Conservation (phyloP, 805 yeast genomes). For the Limtongia smithiae region DNA sequence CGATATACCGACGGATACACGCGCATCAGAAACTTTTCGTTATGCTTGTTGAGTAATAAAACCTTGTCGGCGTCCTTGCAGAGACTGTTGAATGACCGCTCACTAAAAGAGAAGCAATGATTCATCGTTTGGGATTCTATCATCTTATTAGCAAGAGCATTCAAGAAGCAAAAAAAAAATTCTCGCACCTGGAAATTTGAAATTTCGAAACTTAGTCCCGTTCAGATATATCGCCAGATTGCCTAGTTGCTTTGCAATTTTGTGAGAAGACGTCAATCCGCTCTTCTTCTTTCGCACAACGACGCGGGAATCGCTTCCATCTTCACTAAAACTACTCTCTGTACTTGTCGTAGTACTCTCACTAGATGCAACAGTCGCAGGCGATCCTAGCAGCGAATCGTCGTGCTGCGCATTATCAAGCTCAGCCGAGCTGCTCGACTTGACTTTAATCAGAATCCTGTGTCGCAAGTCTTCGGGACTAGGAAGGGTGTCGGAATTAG, state of each 20-base stretch:
- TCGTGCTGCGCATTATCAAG: too few species aligned
- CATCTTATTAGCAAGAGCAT: too few species aligned
- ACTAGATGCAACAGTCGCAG: slow-evolving; percentile 34
- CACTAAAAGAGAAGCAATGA: slow-evolving; percentile 86
- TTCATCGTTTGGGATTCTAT: slow-evolving; percentile 68
- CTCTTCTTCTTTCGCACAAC: slow-evolving; percentile 34
- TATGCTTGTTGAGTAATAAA: slow-evolving; percentile 68
- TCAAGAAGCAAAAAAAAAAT: too few species aligned
- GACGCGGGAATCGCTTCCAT: slow-evolving; percentile 36
- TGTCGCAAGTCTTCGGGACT: slow-evolving; percentile 71
- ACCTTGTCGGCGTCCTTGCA: slow-evolving; percentile 56
- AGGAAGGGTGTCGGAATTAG: slow-evolving; percentile 47
- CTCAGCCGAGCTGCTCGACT: slow-evolving; percentile 44
- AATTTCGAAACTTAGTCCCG: slow-evolving; percentile 75
- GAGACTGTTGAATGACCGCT: slow-evolving; percentile 61
- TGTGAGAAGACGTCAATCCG: slow-evolving; percentile 24
- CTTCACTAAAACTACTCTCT: slow-evolving; percentile 35
- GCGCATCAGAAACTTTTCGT: slow-evolving; percentile 69
- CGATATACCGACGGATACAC: slow-evolving; percentile 82
- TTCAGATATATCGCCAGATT: slow-evolving; percentile 66
- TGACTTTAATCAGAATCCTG: slow-evolving; percentile 72
- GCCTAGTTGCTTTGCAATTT: slow-evolving; percentile 45
- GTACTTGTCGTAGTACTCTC: slow-evolving; percentile 31
- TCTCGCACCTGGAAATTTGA: slow-evolving; percentile 61
- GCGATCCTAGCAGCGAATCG: neutral